Base-by-base conservation (phyloP, 108 stramenopile genomes). In the Aurantiochytrium sp. region DNA sequence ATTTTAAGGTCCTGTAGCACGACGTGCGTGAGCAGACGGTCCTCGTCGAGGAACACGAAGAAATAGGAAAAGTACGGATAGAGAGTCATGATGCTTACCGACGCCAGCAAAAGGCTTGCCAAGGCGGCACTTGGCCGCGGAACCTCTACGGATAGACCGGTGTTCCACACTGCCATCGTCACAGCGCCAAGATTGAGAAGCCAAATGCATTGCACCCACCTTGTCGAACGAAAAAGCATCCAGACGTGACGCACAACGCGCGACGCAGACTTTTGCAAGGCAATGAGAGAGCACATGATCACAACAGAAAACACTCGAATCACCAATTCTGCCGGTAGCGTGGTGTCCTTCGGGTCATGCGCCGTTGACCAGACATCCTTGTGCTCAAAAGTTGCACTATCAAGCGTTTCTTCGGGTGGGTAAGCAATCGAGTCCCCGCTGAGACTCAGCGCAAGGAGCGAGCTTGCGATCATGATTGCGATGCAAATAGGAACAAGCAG, bases 41-140 rank as follows among this genome's bases (percentile, higher is more conserved):
- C 51, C 51, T 83, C 76, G 4, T 83, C 76, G 25, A 83, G 76
- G 4, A 83, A 83, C 43, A 83, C 76, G 51, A 83, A 83, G 16
- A 83, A 83, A 45, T 83, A 83, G 44, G 76, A 83, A 53, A 83
- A 83, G 76, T 83, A 83, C 5, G 76, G 76, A 23, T 83, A 83
- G 18, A 83, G 76, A 0, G 76, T 83, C 76, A 83, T 53, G 3
- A 83, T 53, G 51, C 76, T 53, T 16, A 83, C 23, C 51, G 76
- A 83, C 8, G 76, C 45, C 45, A 83, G 51, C n/a, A 83, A 2
- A 0, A 83, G 19, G 28, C 49, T 83, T 0, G 49, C 28, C 10
- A 83, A 18, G 1, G 76, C 19, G 0, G 49, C 43, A 6, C 18
- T 53, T 18, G 76, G 76, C 25, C 76, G 76, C n/a, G 45, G 6